These are phyloP conservation scores for Boletus speciosus DNA, from an alignment of 768 basidiomycete species.

Conservation along the genomic window DNA sequence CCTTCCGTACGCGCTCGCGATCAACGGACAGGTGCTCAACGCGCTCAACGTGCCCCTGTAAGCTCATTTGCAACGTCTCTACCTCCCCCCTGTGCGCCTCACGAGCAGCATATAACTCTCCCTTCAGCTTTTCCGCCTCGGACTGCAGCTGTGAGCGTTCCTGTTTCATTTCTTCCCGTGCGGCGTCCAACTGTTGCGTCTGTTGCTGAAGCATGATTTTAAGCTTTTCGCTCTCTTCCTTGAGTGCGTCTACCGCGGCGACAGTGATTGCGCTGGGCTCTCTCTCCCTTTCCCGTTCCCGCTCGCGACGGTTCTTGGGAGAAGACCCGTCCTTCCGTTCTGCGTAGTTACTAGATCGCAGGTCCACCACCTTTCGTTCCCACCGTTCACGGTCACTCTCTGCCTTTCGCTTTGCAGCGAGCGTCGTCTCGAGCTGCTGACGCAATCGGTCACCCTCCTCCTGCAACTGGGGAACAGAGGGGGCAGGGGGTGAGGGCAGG, in stretches of 20 bases:
- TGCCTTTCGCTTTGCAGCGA: conserved; percentile 11
- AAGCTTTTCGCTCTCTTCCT: conserved; percentile 25
- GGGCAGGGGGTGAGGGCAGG: too few species aligned
- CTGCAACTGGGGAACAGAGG: background rate
- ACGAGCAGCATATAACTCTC: conserved; percentile 10
- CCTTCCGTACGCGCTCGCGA: conserved; percentile 25
- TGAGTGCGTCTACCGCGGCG: conserved; percentile 7
- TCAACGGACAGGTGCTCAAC: conserved; percentile 20
- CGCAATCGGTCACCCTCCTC: conserved; percentile 12
- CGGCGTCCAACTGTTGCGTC: conserved; percentile 9
- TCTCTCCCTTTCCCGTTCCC: conserved; percentile 17
- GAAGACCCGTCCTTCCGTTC: conserved; percentile 15
- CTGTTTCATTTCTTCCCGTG: conserved; percentile 10
- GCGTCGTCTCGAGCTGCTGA: conserved; percentile 13
- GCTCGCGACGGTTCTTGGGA: conserved; percentile 14
- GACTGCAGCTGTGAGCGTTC: conserved; percentile 10
- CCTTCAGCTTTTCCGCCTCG: conserved; percentile 10
- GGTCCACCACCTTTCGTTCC: conserved; percentile 21
- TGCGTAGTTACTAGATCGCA: conserved; percentile 7
- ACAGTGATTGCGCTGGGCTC: background rate
- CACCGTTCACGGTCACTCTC: conserved; percentile 19
- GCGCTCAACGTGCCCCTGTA: conserved; percentile 20
- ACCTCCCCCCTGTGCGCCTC: conserved; percentile 9
- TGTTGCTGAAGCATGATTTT: conserved; percentile 20
- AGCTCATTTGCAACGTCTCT: conserved; percentile 14